A percentile compares a stretch with the other conserved stretches of the same genome.
Conservation (phyloP, 306 rosid species). For the Castanospermum australe region DNA sequence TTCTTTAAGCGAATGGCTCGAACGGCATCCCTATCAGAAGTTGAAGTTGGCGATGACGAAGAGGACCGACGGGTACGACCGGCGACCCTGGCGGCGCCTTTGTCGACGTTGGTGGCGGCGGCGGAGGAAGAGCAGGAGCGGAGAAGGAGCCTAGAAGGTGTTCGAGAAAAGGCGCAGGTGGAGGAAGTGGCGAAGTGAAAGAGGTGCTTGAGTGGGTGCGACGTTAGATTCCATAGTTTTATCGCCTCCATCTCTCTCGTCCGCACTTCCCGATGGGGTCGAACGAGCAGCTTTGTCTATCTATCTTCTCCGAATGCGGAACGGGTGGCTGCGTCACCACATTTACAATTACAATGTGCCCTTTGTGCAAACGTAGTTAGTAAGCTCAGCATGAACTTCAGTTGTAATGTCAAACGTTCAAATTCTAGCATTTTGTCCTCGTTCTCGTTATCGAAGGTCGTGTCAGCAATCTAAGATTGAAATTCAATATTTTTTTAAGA, state of each 20-base stretch:
- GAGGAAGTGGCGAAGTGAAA: slow-evolving; percentile 34
- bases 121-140: slow-evolving; percentile 53
- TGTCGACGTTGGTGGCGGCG: slow-evolving; percentile 32
- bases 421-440: too few species aligned
- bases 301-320: too few species aligned
- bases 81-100: slow-evolving; percentile 25
- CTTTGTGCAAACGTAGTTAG: too few species aligned
- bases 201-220: slow-evolving; percentile 61
- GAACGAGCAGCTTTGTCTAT: neutral
- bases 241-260: slow-evolving; percentile 49
- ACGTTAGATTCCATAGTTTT: slow-evolving; percentile 45
- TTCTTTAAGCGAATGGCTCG: slow-evolving; percentile 89
- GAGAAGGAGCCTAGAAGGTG: slow-evolving; percentile 40
- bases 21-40: slow-evolving; percentile 77
- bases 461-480: too few species aligned
- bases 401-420: too few species aligned
- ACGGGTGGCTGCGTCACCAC: too few species aligned
- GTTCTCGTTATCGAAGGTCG: too few species aligned
- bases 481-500: too few species aligned
- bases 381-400: too few species aligned
- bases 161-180: slow-evolving; percentile 36
- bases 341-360: too few species aligned
- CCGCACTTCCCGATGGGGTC: neutral
- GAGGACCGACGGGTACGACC: slow-evolving; percentile 69
- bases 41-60: slow-evolving; percentile 50